A percentile compares a stretch with the other conserved stretches of the same genome.
These are phyloP conservation scores for Russula virescens DNA, from an alignment of 768 basidiomycete species.

Conservation along the genomic window DNA sequence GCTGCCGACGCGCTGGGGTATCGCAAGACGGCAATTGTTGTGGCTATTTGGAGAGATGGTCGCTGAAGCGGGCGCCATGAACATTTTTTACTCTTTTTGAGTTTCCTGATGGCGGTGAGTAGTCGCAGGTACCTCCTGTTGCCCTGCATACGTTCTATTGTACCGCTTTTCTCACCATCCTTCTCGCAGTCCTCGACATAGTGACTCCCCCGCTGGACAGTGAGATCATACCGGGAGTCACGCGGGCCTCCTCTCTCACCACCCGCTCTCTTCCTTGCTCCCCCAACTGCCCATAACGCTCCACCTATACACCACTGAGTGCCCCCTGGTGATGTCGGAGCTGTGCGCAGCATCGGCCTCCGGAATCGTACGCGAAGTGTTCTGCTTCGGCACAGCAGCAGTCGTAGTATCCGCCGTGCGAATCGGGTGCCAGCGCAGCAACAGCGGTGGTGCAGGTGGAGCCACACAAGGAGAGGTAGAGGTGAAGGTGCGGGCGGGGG, in stretches of 20 bases:
- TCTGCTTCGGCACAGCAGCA: constrained; percentile 81
- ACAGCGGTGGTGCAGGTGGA: too few species aligned
- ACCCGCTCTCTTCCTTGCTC: constrained; percentile 39
- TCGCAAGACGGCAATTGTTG: constrained; percentile 45
- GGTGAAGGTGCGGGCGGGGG: background rate
- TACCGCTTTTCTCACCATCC: too few species aligned
- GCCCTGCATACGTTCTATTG: background rate
- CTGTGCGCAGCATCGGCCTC: constrained; percentile 40
- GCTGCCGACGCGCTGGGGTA: constrained; percentile 42
- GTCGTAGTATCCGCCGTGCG: constrained; percentile 66
- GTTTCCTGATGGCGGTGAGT: constrained; percentile 35
- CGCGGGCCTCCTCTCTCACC: constrained; percentile 71
- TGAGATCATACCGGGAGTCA: constrained; percentile 88
- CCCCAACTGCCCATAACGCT: constrained; percentile 38
- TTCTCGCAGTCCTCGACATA: constrained; percentile 64
- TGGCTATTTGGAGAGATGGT: constrained; percentile 39
- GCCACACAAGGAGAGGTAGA: background rate
- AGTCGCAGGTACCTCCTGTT: background rate
- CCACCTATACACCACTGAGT: constrained; percentile 39
- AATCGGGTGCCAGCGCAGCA: constrained; percentile 60
- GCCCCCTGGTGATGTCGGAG: constrained; percentile 41
- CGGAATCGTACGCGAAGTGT: constrained; percentile 73
- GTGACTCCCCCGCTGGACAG: constrained; percentile 87
- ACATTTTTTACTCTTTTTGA: constrained; percentile 43
- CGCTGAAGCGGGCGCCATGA: constrained; percentile 43